Conservation (phyloP, 2,329 filamentous ascomycete species). For the Blumeria hordei region DNA sequence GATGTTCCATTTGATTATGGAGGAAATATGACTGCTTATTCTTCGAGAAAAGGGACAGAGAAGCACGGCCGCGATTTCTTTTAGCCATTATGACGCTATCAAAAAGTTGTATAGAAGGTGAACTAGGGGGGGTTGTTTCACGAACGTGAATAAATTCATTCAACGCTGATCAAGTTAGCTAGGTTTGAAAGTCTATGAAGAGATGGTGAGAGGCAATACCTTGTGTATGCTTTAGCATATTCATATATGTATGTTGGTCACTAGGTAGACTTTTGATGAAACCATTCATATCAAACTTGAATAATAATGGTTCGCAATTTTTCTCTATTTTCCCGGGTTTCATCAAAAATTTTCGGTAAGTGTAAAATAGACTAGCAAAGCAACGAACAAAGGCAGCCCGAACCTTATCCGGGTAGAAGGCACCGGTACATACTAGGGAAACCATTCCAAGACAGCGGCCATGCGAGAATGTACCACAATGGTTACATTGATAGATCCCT, state of each 20-base stretch:
- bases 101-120: slow-evolving; percentile 49
- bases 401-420: slow-evolving; percentile 36
- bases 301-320: slow-evolving; percentile 28
- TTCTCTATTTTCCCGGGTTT: slow-evolving; percentile 36
- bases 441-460: slow-evolving; percentile 36
- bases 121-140: slow-evolving; percentile 36
- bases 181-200: slow-evolving; percentile 9
- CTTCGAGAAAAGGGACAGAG: slow-evolving; percentile 20
- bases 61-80: slow-evolving; percentile 35
- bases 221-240: slow-evolving; percentile 42
- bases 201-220: slow-evolving; percentile 19
- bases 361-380: slow-evolving; percentile 40
- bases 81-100: slow-evolving; percentile 70
- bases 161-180: slow-evolving; percentile 28
- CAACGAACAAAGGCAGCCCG: slow-evolving; percentile 40
- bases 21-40: slow-evolving; percentile 30
- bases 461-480: slow-evolving; percentile 34
- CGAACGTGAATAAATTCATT: slow-evolving; percentile 72
- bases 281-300: slow-evolving; percentile 38
- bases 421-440: slow-evolving; percentile 36
- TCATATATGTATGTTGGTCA: slow-evolving; percentile 39
- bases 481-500: slow-evolving; percentile 49
- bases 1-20: slow-evolving; percentile 49
- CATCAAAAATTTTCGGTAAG: slow-evolving; percentile 38
- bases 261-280: slow-evolving; percentile 40